Evolutionary conservation across 1,139 yeast species (phyloP).

Genomic region (Blastobotrys raffinosifermentans): DNA sequence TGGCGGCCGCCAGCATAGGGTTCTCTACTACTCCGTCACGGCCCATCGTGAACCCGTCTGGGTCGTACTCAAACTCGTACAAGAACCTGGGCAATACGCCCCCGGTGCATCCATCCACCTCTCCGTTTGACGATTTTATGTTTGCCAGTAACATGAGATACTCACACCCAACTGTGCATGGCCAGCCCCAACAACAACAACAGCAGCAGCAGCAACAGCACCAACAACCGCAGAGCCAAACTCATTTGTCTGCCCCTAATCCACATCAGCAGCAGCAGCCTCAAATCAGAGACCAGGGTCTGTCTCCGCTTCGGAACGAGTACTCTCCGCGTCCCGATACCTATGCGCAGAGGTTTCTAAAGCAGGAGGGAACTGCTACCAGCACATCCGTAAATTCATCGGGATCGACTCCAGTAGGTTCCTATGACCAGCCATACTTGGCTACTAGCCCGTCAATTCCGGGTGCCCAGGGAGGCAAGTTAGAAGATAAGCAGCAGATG

Average conservation of each 20-base stretch:
- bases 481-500: conserved; percentile 19
- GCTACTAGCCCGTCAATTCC: conserved; percentile 10
- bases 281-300: conserved; percentile 11
- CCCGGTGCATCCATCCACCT: conserved; percentile 27
- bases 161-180: conserved; percentile 13
- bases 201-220: conserved; percentile 8
- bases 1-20: conserved; percentile 19
- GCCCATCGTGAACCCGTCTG: not conserved
- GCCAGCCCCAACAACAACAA: conserved; percentile 8
- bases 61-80: conserved; percentile 4
- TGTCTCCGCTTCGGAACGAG: conserved; percentile 1
- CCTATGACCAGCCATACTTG: conserved; percentile 17
- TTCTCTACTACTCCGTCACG: conserved; percentile 14
- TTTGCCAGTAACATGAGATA: conserved; percentile 11
- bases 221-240: conserved; percentile 1
- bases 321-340: conserved; percentile 15
- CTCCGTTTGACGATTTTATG: conserved; percentile 30
- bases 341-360: conserved; percentile 17
- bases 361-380: conserved; percentile 13
- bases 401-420: conserved; percentile 25
- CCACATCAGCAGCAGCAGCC: not conserved
- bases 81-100: conserved; percentile 24
- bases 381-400: conserved; percentile 12
- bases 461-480: conserved; percentile 3
- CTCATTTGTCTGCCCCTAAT: not conserved